Base-by-base conservation (phyloP, 768 basidiomycete species). In the Tricholoma hemisulphureum region DNA sequence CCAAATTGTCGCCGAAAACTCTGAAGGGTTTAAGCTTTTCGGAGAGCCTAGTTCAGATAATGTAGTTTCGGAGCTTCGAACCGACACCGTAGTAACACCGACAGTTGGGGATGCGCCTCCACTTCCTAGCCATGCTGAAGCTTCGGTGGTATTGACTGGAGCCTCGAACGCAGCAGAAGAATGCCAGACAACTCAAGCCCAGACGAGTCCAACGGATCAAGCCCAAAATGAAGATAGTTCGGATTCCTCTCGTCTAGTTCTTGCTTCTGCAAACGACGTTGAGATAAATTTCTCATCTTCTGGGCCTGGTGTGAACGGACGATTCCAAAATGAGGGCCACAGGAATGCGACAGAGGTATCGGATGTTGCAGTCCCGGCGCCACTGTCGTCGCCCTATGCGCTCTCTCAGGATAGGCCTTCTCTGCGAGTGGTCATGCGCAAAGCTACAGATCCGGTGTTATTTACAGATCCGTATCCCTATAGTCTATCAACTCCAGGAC, bases 401-500 rank as follows among this genome's bases (percentile, higher is more conserved):
- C 11, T 8, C n/a, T 45, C 34, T 35, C 37, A 31, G 10, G 31
- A 28, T 31, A n/a, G 41, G 21, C 56, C 62, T 56, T 34, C 52
- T 11, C 35, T 56, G 50, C 20, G 46, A 3, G 53, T 66, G 23
- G 37, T 63, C 6, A 62, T 64, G 57, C 61, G 61, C 20, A 60
- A 63, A 37, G 57, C 74, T 6, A 69, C 69, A 34, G 67, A 68
- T 24, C 75, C 74, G 18, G 61, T 75, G 55, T 60, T 80, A 13
- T 65, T 71, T 55, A 54, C 69, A 23, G 80, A 80, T 60, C 77
- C 80, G 2, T 81, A 77, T 60, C 81, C 81, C 1, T 77, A 77
- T 49, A 78, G 76, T 58, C 71, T 83, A 35, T 81, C 81, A 0
- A 78, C 79, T 1, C 80, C 79, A 11, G 28, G 46, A 29, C 26